These are phyloP conservation scores for Fusarium clavum DNA, from an alignment of 2,329 filamentous ascomycete genomes.

Conservation along the genomic window DNA sequence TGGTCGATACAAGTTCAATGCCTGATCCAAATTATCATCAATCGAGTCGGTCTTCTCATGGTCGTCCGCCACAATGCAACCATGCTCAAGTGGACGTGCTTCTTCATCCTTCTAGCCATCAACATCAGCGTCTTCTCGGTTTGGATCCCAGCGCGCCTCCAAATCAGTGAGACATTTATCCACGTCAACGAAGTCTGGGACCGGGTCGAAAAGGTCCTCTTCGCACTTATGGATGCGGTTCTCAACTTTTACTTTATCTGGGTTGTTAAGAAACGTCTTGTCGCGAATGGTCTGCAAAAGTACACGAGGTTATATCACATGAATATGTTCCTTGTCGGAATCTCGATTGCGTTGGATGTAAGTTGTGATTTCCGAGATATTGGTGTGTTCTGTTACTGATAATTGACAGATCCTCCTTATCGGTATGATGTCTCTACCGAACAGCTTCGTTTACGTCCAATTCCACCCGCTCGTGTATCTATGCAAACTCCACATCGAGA, in stretches of 20 bases:
- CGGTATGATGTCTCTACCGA: constrained; percentile 42
- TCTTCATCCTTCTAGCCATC: constrained; percentile 55
- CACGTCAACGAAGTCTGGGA: constrained; percentile 61
- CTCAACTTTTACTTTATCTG: constrained; percentile 61
- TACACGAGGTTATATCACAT: constrained; percentile 59
- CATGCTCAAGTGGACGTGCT: constrained; percentile 57
- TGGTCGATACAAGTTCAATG: constrained; percentile 54
- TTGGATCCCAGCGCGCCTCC: constrained; percentile 61
- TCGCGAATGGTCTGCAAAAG: constrained; percentile 60
- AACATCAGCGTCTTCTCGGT: constrained; percentile 63
- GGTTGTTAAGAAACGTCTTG: constrained; percentile 57
- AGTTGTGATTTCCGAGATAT: neutral
- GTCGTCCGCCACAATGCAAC: constrained; percentile 49
- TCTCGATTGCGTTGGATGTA: constrained; percentile 46
- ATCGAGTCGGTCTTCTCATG: constrained; percentile 60
- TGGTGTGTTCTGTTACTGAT: neutral
- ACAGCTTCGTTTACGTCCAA: constrained; percentile 41
- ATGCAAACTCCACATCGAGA: constrained; percentile 42
- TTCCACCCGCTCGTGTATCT: constrained; percentile 42
- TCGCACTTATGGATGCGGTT: constrained; percentile 58
- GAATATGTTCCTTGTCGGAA: constrained; percentile 44
- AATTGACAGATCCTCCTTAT: constrained; percentile 32
- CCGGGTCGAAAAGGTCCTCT: constrained; percentile 60
- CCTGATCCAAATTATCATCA: constrained; percentile 65
- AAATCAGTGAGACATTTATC: constrained; percentile 53